phyloP scores from a whole-genome alignment of 148 eudicot species.

The Amaranthus hypochondriacus region DNA sequence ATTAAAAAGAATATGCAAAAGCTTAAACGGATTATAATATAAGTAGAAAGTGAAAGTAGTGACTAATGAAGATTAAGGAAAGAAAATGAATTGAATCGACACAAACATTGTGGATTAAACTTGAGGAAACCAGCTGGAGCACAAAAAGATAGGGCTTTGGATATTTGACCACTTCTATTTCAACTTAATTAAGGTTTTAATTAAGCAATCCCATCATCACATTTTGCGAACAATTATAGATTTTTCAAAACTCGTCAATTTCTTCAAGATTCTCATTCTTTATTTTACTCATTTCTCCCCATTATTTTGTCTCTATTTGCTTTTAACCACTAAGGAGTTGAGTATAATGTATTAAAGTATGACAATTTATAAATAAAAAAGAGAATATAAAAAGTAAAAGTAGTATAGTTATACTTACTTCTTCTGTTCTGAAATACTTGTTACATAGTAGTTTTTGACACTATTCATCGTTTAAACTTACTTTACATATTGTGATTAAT shows the following conservation, averaged over 20 bases:
- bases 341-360: no score
- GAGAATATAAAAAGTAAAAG: no score
- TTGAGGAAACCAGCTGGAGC: conserved; percentile 21
- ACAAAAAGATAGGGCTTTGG: conserved; percentile 1
- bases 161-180: background rate
- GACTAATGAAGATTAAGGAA: background rate
- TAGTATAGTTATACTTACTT: no score
- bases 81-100: background rate
- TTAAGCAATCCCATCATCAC: conserved; percentile 2
- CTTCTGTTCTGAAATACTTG: no score
- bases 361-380: no score
- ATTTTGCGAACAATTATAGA: background rate
- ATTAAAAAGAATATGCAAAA: no score
- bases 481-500: no score
- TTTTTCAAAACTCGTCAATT: background rate
- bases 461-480: no score
- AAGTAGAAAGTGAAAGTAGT: background rate
- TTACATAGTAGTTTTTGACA: no score
- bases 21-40: background rate
- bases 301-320: no score
- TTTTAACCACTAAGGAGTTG: no score
- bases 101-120: background rate
- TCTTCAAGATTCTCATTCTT: background rate
- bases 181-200: background rate
- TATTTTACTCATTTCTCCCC: no score